Evolutionary conservation across 768 basidiomycete genomes (phyloP).

Genomic region (Pulveroboletus frians): DNA sequence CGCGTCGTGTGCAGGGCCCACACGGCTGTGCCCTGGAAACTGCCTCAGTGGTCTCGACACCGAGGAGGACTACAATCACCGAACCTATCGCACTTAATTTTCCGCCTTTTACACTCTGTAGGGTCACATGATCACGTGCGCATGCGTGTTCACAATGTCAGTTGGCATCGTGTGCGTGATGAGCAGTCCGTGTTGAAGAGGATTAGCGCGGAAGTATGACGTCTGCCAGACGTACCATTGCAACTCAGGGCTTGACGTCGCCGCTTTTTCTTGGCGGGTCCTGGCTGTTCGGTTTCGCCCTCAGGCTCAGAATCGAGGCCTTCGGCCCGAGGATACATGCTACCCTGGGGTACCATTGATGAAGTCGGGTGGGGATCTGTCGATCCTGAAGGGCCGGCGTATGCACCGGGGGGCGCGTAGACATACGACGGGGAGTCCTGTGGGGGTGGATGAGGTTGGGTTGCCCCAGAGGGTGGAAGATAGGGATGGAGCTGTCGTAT

Average conservation of each 20-base stretch:
- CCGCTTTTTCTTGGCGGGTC: slow-evolving; percentile 77
- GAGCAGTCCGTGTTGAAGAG: slow-evolving; percentile 11
- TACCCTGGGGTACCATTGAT: slow-evolving; percentile 16
- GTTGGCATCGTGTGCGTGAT: neutral
- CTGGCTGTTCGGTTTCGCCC: slow-evolving; percentile 43
- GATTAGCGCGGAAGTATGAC: slow-evolving; percentile 19
- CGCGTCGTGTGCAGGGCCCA: slow-evolving; percentile 72
- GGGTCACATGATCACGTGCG: slow-evolving; percentile 8
- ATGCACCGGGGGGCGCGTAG: slow-evolving; percentile 21
- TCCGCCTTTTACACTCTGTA: slow-evolving; percentile 78
- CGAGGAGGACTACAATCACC: slow-evolving; percentile 15
- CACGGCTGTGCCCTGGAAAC: slow-evolving; percentile 67
- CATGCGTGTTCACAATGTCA: neutral
- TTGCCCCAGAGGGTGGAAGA: slow-evolving; percentile 46
- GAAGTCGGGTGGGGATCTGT: slow-evolving; percentile 24
- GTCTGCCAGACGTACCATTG: slow-evolving; percentile 52
- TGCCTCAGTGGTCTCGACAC: slow-evolving; percentile 15
- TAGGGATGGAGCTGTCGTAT: slow-evolving; percentile 67
- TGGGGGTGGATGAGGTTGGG: slow-evolving; percentile 24
- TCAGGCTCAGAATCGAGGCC: slow-evolving; percentile 55
- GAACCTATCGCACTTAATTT: slow-evolving; percentile 86
- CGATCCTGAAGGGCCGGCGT: slow-evolving; percentile 23
- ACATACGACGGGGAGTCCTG: slow-evolving; percentile 26
- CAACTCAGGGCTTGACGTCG: slow-evolving; percentile 80
- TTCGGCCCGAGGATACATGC: slow-evolving; percentile 31